A percentile compares a stretch with the other conserved stretches of the same genome.
phyloP scores from a whole-genome alignment of 2,329 filamentous ascomycete genomes.

The Polytolypa hystricis region DNA sequence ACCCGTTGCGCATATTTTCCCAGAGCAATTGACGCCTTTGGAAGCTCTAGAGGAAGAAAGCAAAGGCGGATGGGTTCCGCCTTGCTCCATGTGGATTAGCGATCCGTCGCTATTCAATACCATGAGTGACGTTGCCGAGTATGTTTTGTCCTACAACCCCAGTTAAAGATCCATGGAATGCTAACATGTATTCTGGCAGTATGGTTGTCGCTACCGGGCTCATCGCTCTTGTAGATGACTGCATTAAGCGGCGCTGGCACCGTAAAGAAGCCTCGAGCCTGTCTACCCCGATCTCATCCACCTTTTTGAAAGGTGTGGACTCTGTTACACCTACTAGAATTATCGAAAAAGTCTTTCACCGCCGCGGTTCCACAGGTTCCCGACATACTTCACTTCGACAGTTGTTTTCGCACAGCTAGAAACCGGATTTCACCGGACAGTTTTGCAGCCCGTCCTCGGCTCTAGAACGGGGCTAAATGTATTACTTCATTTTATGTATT shows the following conservation, averaged over 20 bases:
- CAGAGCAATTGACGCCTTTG: slow-evolving; percentile 60
- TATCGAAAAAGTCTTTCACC: slow-evolving; percentile 53
- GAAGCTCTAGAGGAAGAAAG: slow-evolving; percentile 61
- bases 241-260: slow-evolving; percentile 70
- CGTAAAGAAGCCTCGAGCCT: slow-evolving; percentile 42
- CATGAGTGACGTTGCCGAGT: slow-evolving; percentile 78
- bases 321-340: slow-evolving; percentile 51
- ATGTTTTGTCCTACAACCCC: slow-evolving; percentile 42
- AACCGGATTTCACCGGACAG: too few species aligned
- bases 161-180: neutral
- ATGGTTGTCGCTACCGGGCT: slow-evolving; percentile 85
- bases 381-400: slow-evolving; percentile 10
- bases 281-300: slow-evolving; percentile 41
- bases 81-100: slow-evolving; percentile 82
- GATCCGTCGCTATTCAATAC: slow-evolving; percentile 59
- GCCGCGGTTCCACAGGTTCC: slow-evolving; percentile 30
- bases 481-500: too few species aligned
- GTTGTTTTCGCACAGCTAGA: slow-evolving; percentile 6
- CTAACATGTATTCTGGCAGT: slow-evolving; percentile 35
- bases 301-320: slow-evolving; percentile 48
- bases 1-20: slow-evolving; percentile 73
- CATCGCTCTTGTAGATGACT: slow-evolving; percentile 79
- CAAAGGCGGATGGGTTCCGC: slow-evolving; percentile 81
- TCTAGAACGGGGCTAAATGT: too few species aligned
- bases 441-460: too few species aligned